These are phyloP conservation scores for Bodo saltans DNA, from an alignment of 78 protist species.

Conservation along the genomic window DNA sequence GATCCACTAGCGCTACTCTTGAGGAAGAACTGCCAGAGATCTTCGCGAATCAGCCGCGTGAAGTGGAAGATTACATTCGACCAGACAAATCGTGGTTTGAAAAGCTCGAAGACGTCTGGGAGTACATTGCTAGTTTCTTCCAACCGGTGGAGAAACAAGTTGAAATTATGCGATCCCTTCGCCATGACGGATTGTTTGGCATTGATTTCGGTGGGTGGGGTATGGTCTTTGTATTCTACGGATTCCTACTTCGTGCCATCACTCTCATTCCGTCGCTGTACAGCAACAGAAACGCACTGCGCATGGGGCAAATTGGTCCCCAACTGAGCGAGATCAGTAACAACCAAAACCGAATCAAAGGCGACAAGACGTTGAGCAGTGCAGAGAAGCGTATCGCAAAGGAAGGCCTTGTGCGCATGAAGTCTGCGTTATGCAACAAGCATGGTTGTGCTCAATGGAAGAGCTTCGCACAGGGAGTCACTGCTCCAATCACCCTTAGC, in stretches of 20 bases:
- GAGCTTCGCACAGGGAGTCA: not conserved
- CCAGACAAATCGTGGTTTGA: not conserved
- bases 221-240: not conserved
- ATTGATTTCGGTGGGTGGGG: not conserved
- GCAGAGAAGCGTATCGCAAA: not conserved
- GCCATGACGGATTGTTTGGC: not conserved
- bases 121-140: not conserved
- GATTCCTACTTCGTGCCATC: not conserved
- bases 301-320: not conserved
- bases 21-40: not conserved
- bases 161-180: not conserved
- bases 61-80: not conserved
- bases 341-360: not conserved
- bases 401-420: not conserved
- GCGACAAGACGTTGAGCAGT: not conserved
- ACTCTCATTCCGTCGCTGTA: not conserved
- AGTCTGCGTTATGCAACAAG: not conserved
- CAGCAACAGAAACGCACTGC: not conserved
- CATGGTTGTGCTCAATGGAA: not conserved
- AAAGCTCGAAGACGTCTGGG: not conserved
- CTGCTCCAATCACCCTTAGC: not conserved
- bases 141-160: not conserved
- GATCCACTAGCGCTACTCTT: no score
- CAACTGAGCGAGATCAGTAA: not conserved
- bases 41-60: not conserved